These are phyloP conservation scores for Leptographium wingfieldii DNA, from an alignment of 2,329 filamentous ascomycete genomes.

Conservation along the genomic window DNA sequence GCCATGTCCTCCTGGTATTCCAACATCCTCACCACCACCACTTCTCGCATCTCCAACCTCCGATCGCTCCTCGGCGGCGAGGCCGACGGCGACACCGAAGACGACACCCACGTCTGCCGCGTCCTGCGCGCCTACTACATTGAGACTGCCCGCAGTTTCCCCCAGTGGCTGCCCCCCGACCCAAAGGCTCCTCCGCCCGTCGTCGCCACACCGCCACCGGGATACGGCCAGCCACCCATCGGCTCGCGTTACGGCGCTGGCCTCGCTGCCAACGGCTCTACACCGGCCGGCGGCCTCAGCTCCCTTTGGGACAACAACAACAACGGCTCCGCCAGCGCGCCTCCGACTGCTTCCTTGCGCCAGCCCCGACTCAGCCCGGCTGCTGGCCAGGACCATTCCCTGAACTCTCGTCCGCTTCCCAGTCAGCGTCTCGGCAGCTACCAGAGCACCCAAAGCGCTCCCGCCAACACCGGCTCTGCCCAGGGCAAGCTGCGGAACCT, in stretches of 20 bases:
- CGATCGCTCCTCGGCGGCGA: conserved; percentile 56
- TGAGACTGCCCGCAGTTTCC: conserved; percentile 72
- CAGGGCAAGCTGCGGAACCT: conserved; percentile 76
- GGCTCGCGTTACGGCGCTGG: conserved; percentile 38
- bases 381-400: conserved; percentile 17
- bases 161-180: conserved; percentile 79
- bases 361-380: conserved; percentile 22
- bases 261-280: not conserved
- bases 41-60: conserved; percentile 51
- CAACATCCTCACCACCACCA: conserved; percentile 53
- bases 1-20: conserved; percentile 73
- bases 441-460: conserved; percentile 37
- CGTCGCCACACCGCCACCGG: conserved; percentile 32
- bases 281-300: conserved; percentile 25
- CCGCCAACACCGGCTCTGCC: conserved; percentile 34
- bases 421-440: conserved; percentile 66
- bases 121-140: conserved; percentile 86
- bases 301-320: conserved; percentile 46
- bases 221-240: conserved; percentile 31
- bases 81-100: conserved; percentile 61
- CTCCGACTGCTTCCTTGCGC: conserved; percentile 32
- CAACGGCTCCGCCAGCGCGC: conserved; percentile 21
- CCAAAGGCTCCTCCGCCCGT: conserved; percentile 56
- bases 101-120: conserved; percentile 90
- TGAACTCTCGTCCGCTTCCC: conserved; percentile 47